Percentiles rank a stretch among this genome's conserved stretches.
Evolutionary conservation across 2,329 filamentous ascomycete species (phyloP).

Genomic region (Neopestalotiopsis sp.): DNA sequence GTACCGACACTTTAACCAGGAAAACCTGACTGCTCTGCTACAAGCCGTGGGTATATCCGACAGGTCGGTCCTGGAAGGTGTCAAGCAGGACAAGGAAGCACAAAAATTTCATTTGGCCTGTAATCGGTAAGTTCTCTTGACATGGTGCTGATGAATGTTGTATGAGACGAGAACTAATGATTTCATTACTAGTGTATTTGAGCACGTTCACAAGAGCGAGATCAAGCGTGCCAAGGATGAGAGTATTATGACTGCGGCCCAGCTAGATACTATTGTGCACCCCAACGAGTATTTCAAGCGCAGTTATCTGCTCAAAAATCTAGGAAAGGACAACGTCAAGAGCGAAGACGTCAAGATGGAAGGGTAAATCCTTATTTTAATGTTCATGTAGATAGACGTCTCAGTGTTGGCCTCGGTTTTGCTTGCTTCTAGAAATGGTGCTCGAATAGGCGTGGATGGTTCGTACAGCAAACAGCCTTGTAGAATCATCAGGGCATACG

Average conservation of each 20-base stretch:
- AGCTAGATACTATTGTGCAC: slow-evolving; percentile 94
- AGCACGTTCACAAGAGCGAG: slow-evolving; percentile 80
- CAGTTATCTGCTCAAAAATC: slow-evolving; percentile 85
- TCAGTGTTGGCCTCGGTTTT: not conserved
- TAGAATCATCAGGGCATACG: not conserved
- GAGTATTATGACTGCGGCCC: slow-evolving; percentile 71
- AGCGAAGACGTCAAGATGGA: slow-evolving; percentile 64
- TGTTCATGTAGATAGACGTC: not conserved
- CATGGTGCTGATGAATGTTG: not conserved
- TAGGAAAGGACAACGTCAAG: slow-evolving; percentile 54
- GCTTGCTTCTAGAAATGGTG: not conserved
- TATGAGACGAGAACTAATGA: slow-evolving; percentile 22
- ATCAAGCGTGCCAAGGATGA: slow-evolving; percentile 80
- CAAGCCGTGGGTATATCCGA: slow-evolving; percentile 83
- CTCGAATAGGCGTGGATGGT: not conserved
- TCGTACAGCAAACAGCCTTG: not conserved
- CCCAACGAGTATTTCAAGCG: slow-evolving; percentile 98
- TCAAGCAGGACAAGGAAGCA: slow-evolving; percentile 88
- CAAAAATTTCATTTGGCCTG: slow-evolving; percentile 94
- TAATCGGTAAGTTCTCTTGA: slow-evolving; percentile 67
- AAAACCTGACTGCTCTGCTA: slow-evolving; percentile 81
- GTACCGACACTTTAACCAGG: slow-evolving; percentile 87
- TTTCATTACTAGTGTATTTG: slow-evolving; percentile 71
- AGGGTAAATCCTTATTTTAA: slow-evolving; percentile 37
- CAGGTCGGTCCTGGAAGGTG: slow-evolving; percentile 75